Percentiles rank a stretch among this genome's conserved stretches.
Evolutionary conservation across 345 rosid genomes (phyloP).

Genomic region (Pelargonium nanum): DNA sequence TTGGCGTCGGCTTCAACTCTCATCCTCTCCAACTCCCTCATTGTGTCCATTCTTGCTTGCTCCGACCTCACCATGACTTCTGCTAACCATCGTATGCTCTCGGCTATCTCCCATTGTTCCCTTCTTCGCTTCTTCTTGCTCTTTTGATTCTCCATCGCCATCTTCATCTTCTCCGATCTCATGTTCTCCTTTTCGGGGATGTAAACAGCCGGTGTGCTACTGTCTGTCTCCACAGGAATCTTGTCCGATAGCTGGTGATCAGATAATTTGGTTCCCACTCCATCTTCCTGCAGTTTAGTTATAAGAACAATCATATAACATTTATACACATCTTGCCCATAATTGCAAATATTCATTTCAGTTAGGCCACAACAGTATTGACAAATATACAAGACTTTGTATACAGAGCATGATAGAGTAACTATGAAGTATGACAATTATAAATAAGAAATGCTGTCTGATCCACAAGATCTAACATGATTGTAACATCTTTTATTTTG

Average conservation of each 20-base stretch:
- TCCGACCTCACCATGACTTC: slow-evolving; percentile 79
- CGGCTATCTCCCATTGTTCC: slow-evolving; percentile 59
- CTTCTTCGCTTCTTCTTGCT: slow-evolving; percentile 34
- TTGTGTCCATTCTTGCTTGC: slow-evolving; percentile 76
- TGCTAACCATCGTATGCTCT: slow-evolving; percentile 76
- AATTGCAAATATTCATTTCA: no score
- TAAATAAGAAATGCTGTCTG: no score
- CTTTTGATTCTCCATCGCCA: no score
- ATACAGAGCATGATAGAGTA: no score
- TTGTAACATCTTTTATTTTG: no score
- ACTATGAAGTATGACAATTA: no score
- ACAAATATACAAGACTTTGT: no score
- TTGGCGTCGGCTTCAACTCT: slow-evolving; percentile 78
- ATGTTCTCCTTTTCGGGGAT: slow-evolving; percentile 33
- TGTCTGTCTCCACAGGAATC: slow-evolving; percentile 54
- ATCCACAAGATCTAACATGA: no score
- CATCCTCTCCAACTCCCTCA: slow-evolving; percentile 83
- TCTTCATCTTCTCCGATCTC: slow-evolving; percentile 32
- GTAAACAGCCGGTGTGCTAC: slow-evolving; percentile 73
- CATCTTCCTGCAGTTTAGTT: slow-evolving; percentile 43
- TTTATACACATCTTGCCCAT: neutral
- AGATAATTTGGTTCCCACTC: slow-evolving; percentile 28
- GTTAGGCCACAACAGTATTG: no score
- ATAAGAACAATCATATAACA: neutral
- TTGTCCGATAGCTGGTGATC: slow-evolving; percentile 47